Evolutionary conservation across 208 protist species (phyloP).

Genomic region (Balamuthia mandrillaris): DNA sequence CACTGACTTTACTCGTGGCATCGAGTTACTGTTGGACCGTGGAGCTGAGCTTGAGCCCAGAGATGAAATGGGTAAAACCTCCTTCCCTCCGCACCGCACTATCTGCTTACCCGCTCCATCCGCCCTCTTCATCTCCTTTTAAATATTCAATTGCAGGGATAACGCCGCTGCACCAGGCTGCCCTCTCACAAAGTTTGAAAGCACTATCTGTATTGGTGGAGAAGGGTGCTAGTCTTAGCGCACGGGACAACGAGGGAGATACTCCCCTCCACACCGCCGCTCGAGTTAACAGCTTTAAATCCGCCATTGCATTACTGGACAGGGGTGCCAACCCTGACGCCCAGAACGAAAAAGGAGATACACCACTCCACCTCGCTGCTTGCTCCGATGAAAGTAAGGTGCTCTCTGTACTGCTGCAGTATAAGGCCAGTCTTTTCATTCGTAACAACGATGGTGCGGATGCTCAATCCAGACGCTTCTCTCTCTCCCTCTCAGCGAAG

Average conservation of each 20-base stretch:
- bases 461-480: not conserved
- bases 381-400: not conserved
- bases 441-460: too few relatives aligned
- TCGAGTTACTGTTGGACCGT: not conserved
- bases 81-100: not conserved
- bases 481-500: not conserved
- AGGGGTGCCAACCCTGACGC: not conserved
- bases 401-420: not conserved
- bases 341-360: constrained; percentile 27
- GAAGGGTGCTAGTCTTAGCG: too few relatives aligned
- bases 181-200: too few relatives aligned
- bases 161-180: not conserved
- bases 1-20: constrained; percentile 2
- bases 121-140: not conserved
- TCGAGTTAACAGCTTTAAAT: constrained; percentile 4
- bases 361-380: constrained; percentile 15
- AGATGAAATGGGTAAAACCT: not conserved
- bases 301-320: not conserved
- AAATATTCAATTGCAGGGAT: not conserved
- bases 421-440: not conserved
- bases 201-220: too few relatives aligned
- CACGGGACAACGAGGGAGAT: too few relatives aligned
- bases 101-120: not conserved
- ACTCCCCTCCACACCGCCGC: constrained; percentile 15
- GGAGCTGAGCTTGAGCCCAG: not conserved